Evolutionary conservation across 2,329 filamentous ascomycete species (phyloP).

Genomic region (Chrysosphaeria jannelii): DNA sequence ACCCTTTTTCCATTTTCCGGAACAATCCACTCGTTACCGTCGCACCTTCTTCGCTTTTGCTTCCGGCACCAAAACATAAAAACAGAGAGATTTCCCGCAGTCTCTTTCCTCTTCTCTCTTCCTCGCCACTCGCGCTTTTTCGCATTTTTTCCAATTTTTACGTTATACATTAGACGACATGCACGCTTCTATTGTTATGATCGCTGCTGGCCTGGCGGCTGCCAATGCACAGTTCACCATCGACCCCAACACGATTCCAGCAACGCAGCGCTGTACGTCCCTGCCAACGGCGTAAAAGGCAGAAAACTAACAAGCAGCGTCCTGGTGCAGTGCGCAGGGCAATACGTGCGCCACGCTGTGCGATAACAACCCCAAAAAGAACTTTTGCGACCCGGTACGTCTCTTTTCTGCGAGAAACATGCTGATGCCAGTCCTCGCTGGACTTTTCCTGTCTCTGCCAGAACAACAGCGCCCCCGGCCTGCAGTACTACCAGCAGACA

Average conservation of each 20-base stretch:
- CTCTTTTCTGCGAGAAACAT: background rate
- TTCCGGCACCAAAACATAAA: conserved; percentile 1
- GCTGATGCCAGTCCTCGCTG: conserved; percentile 7
- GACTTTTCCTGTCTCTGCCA: conserved; percentile 18
- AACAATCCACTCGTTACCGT: background rate
- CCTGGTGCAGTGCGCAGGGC: conserved; percentile 20
- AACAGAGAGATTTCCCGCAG: too few species aligned
- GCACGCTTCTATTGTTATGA: conserved; percentile 13
- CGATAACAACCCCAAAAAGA: conserved; percentile 9
- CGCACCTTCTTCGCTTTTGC: background rate
- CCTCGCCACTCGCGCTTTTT: conserved; percentile 1
- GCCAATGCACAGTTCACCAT: conserved; percentile 16
- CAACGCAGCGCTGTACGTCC: conserved; percentile 12
- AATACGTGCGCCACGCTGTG: conserved; percentile 21
- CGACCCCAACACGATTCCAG: conserved; percentile 10
- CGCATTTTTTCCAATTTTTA: background rate
- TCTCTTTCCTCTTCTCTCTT: background rate
- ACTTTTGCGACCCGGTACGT: conserved; percentile 17
- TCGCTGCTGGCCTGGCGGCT: too few species aligned
- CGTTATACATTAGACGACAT: conserved; percentile 8
- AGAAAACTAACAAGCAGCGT: conserved; percentile 8
- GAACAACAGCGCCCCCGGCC: conserved; percentile 17
- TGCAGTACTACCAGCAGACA: conserved; percentile 22
- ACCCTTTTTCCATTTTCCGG: conserved; percentile 3
- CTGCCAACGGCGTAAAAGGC: background rate